phyloP scores from a whole-genome alignment of 805 yeast species.

The Candida multigemmis region DNA sequence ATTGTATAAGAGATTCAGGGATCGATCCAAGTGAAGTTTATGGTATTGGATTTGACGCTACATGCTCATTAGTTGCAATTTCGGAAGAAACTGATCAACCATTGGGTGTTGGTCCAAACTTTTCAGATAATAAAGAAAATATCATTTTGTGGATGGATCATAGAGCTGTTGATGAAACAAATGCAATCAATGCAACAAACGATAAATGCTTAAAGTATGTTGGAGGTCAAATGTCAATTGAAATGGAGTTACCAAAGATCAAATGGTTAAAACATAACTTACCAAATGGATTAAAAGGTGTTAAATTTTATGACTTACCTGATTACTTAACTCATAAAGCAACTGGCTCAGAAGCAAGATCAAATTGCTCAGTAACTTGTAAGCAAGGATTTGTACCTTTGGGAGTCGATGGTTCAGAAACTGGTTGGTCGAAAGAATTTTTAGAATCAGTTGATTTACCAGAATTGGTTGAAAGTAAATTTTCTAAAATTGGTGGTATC shows the following conservation, averaged over 20 bases:
- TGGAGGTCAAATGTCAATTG: conserved; percentile 96
- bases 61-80: conserved; percentile 86
- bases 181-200: conserved; percentile 68
- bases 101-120: conserved; percentile 89
- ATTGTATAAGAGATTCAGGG: conserved; percentile 65
- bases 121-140: conserved; percentile 61
- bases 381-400: conserved; percentile 92
- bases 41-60: conserved; percentile 96
- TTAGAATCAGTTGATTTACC: conserved; percentile 58
- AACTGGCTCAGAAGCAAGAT: conserved; percentile 78
- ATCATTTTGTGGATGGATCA: conserved; percentile 98
- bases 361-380: conserved; percentile 86
- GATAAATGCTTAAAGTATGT: conserved; percentile 82
- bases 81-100: conserved; percentile 59
- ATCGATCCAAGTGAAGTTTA: conserved; percentile 58
- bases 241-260: conserved; percentile 96
- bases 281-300: conserved; percentile 47
- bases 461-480: conserved; percentile 72
- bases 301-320: conserved; percentile 87
- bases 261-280: conserved; percentile 89
- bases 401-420: conserved; percentile 77
- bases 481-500: conserved; percentile 75
- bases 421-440: conserved; percentile 89
- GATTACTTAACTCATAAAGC: conserved; percentile 90
- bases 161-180: conserved; percentile 78